A percentile compares a stretch with the other conserved stretches of the same genome.
These are phyloP conservation scores for Ophiocordyceps polyrhachis-furcata DNA, from an alignment of 2,329 filamentous ascomycete species.

Conservation along the genomic window DNA sequence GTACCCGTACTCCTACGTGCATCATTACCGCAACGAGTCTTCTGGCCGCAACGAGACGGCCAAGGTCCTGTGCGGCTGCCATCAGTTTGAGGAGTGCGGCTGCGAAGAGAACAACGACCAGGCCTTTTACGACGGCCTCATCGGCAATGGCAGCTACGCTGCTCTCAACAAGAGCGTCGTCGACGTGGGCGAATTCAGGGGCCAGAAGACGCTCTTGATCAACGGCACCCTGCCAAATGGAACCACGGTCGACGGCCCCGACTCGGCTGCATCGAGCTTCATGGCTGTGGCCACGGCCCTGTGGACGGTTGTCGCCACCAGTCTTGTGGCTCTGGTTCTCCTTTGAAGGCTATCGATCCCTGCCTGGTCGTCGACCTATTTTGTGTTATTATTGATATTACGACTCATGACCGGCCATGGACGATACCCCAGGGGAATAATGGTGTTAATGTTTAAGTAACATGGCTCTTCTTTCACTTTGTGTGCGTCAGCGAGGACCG, in stretches of 20 bases:
- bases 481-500: neutral
- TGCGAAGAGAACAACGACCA: conserved; percentile 49
- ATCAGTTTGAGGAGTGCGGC: conserved; percentile 30
- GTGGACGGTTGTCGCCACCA: conserved; percentile 28
- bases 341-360: conserved; percentile 5
- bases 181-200: conserved; percentile 27
- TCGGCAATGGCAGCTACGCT: conserved; percentile 45
- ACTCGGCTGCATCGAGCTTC: conserved; percentile 11
- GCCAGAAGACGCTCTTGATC: conserved; percentile 40
- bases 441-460: neutral
- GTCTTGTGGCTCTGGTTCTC: conserved; percentile 24
- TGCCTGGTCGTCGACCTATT: neutral
- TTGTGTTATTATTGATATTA: neutral
- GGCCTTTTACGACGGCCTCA: conserved; percentile 39
- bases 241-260: conserved; percentile 26
- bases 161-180: conserved; percentile 43
- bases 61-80: conserved; percentile 29
- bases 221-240: conserved; percentile 60
- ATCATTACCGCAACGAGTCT: conserved; percentile 30
- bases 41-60: conserved; percentile 19
- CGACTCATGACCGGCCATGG: neutral
- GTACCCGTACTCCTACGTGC: conserved; percentile 27
- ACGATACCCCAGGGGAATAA: neutral
- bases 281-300: conserved; percentile 23
- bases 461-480: neutral